phyloP scores from a whole-genome alignment of 495 filamentous ascomycete species.

The Bathelium albidoporum region DNA sequence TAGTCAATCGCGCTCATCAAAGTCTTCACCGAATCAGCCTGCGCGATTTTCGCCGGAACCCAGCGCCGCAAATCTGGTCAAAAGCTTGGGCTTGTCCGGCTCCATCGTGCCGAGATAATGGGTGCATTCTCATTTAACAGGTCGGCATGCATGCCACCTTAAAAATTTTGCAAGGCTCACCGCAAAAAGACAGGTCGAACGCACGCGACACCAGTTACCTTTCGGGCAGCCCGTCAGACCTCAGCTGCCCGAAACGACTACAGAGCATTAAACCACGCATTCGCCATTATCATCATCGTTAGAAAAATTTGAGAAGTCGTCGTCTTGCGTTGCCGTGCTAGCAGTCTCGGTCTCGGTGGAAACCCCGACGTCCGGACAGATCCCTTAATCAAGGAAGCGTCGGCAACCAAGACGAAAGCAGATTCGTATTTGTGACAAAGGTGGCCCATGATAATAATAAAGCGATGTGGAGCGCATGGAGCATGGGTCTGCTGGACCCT shows the following conservation, averaged over 20 bases:
- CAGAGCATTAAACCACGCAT: neutral
- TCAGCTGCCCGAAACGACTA: neutral
- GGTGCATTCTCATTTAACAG: neutral
- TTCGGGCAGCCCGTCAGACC: neutral
- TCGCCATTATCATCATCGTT: neutral
- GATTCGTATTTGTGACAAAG: neutral
- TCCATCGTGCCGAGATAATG: neutral
- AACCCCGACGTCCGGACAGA: neutral
- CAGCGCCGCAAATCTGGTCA: neutral
- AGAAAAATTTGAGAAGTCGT: neutral
- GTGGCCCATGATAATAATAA: neutral
- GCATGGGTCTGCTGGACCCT: neutral
- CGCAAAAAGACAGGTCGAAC: neutral
- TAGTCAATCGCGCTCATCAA: neutral
- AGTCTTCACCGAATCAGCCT: constrained; percentile 3
- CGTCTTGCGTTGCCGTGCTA: neutral
- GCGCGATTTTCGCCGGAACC: constrained; percentile 1
- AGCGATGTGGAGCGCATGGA: neutral
- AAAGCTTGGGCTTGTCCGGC: neutral
- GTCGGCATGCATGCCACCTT: neutral
- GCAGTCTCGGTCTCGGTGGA: neutral
- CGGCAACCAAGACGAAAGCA: neutral
- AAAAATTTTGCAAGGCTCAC: neutral
- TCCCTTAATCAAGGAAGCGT: neutral
- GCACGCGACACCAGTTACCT: neutral